A percentile compares a stretch with the other conserved stretches of the same genome.
phyloP scores from a whole-genome alignment of 2,329 filamentous ascomycete species.

The Epichloe coenophiala region DNA sequence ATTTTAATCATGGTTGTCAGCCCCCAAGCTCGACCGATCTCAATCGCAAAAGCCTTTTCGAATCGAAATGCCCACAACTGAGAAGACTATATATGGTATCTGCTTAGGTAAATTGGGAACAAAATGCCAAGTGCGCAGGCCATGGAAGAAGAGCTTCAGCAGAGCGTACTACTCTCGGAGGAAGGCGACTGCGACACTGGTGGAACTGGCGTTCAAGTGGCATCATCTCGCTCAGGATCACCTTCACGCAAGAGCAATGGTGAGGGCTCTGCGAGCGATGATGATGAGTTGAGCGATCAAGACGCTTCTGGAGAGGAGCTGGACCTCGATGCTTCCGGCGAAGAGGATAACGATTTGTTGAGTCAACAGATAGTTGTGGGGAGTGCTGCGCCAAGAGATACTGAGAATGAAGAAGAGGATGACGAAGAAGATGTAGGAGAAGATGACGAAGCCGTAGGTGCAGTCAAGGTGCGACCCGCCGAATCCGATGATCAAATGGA shows the following conservation, averaged over 20 bases:
- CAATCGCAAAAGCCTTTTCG: conserved; percentile 10
- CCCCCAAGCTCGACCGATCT: conserved; percentile 9
- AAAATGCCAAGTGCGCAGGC: conserved; percentile 38
- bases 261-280: conserved; percentile 13
- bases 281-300: conserved; percentile 24
- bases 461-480: conserved; percentile 41
- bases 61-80: conserved; percentile 18
- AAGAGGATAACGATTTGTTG: conserved; percentile 24
- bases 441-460: conserved; percentile 37
- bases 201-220: conserved; percentile 12
- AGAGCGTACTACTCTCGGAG: conserved; percentile 39
- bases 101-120: conserved; percentile 14
- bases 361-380: conserved; percentile 15
- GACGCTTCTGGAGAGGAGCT: conserved; percentile 29
- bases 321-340: conserved; percentile 29
- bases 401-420: conserved; percentile 18
- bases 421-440: conserved; percentile 10
- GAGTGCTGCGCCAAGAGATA: conserved; percentile 13
- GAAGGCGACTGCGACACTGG: conserved; percentile 28
- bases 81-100: conserved; percentile 6
- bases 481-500: conserved; percentile 36
- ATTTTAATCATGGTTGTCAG: conserved; percentile 11
- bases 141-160: conserved; percentile 45
- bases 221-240: background rate
- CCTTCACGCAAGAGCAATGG: conserved; percentile 9